A percentile compares a stretch with the other conserved stretches of the same genome.
Evolutionary conservation across 345 rosid species (phyloP).

Genomic region (Aegle marmelos): DNA sequence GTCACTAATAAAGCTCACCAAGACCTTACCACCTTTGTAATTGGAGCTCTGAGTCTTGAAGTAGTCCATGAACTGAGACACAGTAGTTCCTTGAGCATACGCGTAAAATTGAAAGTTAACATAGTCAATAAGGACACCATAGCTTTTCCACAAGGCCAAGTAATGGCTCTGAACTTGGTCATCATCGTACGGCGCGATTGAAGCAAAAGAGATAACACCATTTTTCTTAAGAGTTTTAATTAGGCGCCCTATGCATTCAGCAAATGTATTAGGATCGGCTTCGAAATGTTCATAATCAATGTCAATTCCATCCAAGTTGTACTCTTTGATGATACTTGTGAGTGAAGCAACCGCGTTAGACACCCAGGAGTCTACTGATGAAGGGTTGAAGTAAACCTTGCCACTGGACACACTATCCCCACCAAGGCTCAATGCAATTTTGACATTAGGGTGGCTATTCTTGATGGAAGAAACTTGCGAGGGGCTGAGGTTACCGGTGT

Average conservation of each 20-base stretch:
- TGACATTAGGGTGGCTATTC: conserved; percentile 25
- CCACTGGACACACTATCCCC: conserved; percentile 25
- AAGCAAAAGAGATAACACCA: conserved; percentile 30
- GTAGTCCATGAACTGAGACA: conserved; percentile 27
- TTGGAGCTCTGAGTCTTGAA: conserved; percentile 31
- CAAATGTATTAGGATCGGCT: conserved; percentile 30
- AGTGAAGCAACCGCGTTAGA: conserved; percentile 39
- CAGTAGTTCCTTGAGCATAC: conserved; percentile 22
- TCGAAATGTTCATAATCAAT: conserved; percentile 43
- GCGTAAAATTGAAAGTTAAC: conserved; percentile 54
- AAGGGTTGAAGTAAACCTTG: conserved; percentile 27
- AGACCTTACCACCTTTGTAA: conserved; percentile 26
- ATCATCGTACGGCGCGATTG: conserved; percentile 44
- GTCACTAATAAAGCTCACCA: conserved; percentile 25
- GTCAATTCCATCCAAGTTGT: conserved; percentile 37
- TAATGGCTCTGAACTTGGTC: conserved; percentile 40
- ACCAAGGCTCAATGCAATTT: conserved; percentile 38
- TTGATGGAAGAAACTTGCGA: conserved; percentile 35
- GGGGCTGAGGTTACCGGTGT: conserved; percentile 28
- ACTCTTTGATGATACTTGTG: conserved; percentile 29
- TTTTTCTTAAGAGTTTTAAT: conserved; percentile 29
- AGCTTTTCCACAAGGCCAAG: conserved; percentile 41
- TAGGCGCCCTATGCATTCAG: conserved; percentile 38
- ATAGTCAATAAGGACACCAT: conserved; percentile 34
- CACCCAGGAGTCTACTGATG: conserved; percentile 36